Evolutionary conservation across 148 eudicot genomes (phyloP).

Genomic region (Nyssa sinensis): DNA sequence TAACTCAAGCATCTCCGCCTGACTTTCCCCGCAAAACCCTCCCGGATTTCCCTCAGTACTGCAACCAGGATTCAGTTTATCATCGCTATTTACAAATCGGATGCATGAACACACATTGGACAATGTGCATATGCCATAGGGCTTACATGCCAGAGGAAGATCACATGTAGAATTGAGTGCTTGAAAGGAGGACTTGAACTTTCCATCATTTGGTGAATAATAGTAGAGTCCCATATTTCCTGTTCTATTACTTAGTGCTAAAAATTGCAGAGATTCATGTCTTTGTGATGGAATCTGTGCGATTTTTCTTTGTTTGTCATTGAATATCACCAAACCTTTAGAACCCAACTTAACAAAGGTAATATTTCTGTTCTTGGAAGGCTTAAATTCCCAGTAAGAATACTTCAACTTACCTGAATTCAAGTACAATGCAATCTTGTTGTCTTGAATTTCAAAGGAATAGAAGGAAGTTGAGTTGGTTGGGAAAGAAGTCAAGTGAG

Average conservation of each 20-base stretch:
- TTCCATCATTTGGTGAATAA: slow-evolving; percentile 41
- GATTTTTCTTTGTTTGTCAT: slow-evolving; percentile 45
- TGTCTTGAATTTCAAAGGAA: slow-evolving; percentile 76
- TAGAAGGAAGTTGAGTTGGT: slow-evolving; percentile 46
- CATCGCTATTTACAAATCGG: slow-evolving; percentile 23
- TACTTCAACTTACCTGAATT: slow-evolving; percentile 63
- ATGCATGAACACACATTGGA: slow-evolving; percentile 67
- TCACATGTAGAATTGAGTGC: slow-evolving; percentile 70
- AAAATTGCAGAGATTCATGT: slow-evolving; percentile 43
- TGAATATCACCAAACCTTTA: slow-evolving; percentile 54
- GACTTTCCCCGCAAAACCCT: slow-evolving; percentile 32
- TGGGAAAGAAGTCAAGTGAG: slow-evolving; percentile 70
- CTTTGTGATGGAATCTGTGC: slow-evolving; percentile 42
- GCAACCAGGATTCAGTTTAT: slow-evolving; percentile 33
- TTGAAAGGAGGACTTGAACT: slow-evolving; percentile 62
- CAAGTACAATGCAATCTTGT: slow-evolving; percentile 70
- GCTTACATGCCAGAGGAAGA: slow-evolving; percentile 68
- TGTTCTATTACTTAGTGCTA: slow-evolving; percentile 57
- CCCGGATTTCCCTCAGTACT: slow-evolving; percentile 18
- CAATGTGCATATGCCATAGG: slow-evolving; percentile 70
- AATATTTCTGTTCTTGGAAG: slow-evolving; percentile 51
- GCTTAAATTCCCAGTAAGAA: slow-evolving; percentile 81
- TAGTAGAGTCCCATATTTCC: slow-evolving; percentile 78
- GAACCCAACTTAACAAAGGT: slow-evolving; percentile 69
- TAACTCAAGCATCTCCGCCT: slow-evolving; percentile 64